Evolutionary conservation across 1,284 basidiomycete genomes (phyloP).

Genomic region (Singerocomus rubriflavus): DNA sequence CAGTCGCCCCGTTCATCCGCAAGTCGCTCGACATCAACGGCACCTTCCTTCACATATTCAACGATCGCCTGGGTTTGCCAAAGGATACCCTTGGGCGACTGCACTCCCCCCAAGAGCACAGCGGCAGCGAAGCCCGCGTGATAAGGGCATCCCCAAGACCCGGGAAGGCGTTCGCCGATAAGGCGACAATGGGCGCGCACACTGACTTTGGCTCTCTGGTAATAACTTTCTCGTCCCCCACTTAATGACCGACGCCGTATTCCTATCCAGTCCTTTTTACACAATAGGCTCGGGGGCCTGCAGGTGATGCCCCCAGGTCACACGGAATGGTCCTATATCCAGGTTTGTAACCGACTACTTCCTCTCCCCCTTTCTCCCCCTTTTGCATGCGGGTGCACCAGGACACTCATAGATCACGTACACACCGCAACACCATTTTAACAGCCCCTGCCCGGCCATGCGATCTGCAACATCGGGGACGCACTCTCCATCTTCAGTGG

Average conservation of each 20-base stretch:
- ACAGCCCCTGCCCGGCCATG: conserved; percentile 57
- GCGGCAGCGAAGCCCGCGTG: conserved; percentile 59
- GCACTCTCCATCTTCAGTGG: conserved; percentile 56
- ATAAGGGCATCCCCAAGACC: conserved; percentile 48
- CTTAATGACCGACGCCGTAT: no score
- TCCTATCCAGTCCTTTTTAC: no score
- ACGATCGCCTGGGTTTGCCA: conserved; percentile 54
- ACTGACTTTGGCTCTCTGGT: conserved; percentile 56
- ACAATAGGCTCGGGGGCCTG: no score
- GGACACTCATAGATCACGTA: not conserved
- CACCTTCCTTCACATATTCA: conserved; percentile 54
- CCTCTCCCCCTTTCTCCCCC: no score
- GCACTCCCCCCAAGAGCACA: conserved; percentile 47
- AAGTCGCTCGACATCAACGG: conserved; percentile 57
- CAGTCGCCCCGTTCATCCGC: conserved; percentile 52
- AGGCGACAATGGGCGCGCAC: conserved; percentile 47
- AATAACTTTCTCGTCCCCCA: no score
- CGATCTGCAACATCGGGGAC: conserved; percentile 61
- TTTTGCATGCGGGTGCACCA: no score
- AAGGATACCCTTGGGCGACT: conserved; percentile 43
- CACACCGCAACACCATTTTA: not conserved
- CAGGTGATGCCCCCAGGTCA: no score
- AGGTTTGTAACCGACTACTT: no score
- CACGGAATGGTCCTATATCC: no score
- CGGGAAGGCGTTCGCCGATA: conserved; percentile 24